Base-by-base conservation (phyloP, 2,329 filamentous ascomycete genomes). In the Ophiostoma himal-ulmi region DNA sequence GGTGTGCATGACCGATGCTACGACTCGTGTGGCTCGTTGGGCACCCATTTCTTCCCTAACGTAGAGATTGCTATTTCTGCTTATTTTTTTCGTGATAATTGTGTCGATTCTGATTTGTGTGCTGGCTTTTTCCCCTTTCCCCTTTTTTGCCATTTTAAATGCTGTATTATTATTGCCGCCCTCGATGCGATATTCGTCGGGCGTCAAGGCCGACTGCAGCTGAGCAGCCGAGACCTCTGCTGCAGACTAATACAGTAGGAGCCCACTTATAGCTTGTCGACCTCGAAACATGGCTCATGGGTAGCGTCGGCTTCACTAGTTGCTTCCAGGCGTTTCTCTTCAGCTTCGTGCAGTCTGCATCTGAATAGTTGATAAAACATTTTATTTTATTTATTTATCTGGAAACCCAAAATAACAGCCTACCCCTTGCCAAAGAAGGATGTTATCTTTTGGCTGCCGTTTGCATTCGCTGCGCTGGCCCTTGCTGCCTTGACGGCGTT, bases 371-470 rank as follows among this genome's bases (percentile, higher is more conserved):
- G 36, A 48, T 48, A 14, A 20, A 20, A 20, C 26, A 11, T 26
- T 13, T 7, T 54, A 30, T 30, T 30, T 30, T 30, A 30, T 30
- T 30, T n/a, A n/a, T n/a, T n/a, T n/a, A n/a, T n/a, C n/a, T n/a
- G n/a, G n/a, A n/a, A 48, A 17, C 1, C 17, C 44, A 20, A 17
- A 14, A 20, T 14, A 48, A n/a, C 20, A n/a, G 44, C 1, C 52
- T 62, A 37, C 36, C 36, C 62, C 8, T 37, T 65, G 20, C 48
- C 66, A 54, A 72, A 72, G 37, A 72, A 72, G 11, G 71, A 70
- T 37, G 71, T 72, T 20, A 72, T 72, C 37, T 70, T 72, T 64
- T 72, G 68, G 13, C 67, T 69, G 62, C 41, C 67, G 34, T n/a
- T 13, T 14, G 13, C 65, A 37, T 26, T 48, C 6, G 44, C 44